phyloP scores from a whole-genome alignment of 2,329 filamentous ascomycete species.

The Cladophialophora immunda region DNA sequence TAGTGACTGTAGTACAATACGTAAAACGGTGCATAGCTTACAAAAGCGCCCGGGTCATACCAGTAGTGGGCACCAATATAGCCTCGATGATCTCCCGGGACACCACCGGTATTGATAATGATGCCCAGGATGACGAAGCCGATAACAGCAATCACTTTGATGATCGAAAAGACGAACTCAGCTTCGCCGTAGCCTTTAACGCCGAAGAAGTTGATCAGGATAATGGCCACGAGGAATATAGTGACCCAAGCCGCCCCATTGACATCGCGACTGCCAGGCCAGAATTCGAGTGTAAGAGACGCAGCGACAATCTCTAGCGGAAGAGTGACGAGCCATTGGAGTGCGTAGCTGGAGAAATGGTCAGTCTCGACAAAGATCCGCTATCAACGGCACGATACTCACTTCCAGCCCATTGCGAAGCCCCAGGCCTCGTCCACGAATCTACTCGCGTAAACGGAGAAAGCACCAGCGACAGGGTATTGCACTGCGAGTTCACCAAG shows the following conservation, averaged over 20 bases:
- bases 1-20: conserved; percentile 60
- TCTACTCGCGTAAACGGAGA: conserved; percentile 89
- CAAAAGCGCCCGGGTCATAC: conserved; percentile 75
- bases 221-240: conserved; percentile 78
- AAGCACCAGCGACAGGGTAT: conserved; percentile 89
- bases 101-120: conserved; percentile 83
- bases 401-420: conserved; percentile 96
- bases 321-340: conserved; percentile 86
- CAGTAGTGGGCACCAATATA: conserved; percentile 85
- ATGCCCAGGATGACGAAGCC: conserved; percentile 70
- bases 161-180: conserved; percentile 84
- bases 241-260: conserved; percentile 80
- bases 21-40: conserved; percentile 41
- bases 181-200: conserved; percentile 90
- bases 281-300: conserved; percentile 83
- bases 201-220: conserved; percentile 85
- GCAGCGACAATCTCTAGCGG: conserved; percentile 89
- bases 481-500: conserved; percentile 91
- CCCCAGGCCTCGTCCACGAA: conserved; percentile 95
- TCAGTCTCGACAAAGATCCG: conserved; percentile 4
- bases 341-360: conserved; percentile 69
- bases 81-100: conserved; percentile 65
- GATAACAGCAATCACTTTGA: conserved; percentile 87
- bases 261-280: conserved; percentile 65
- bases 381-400: conserved; percentile 46